Evolutionary conservation across 2,329 filamentous ascomycete genomes (phyloP).

Genomic region (Tolypocladium pustulatum): DNA sequence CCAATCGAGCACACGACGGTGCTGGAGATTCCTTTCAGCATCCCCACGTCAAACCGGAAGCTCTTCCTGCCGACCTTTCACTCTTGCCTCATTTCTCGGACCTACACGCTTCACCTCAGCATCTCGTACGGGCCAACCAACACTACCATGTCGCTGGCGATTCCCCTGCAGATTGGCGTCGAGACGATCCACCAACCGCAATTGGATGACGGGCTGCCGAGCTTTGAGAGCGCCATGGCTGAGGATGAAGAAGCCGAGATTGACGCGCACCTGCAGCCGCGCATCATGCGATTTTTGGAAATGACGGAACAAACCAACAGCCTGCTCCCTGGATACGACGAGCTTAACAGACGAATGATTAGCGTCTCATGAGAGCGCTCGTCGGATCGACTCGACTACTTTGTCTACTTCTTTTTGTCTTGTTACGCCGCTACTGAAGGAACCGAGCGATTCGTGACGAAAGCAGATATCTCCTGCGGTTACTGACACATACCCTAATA

Average conservation of each 20-base stretch:
- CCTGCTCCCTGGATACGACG: conserved; percentile 30
- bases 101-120: conserved; percentile 40
- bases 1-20: conserved; percentile 28
- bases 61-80: conserved; percentile 47
- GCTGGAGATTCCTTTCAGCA: conserved; percentile 35
- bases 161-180: conserved; percentile 43
- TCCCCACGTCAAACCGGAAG: conserved; percentile 37
- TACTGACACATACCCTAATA: neutral
- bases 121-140: conserved; percentile 31
- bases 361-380: conserved; percentile 10
- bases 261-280: conserved; percentile 31
- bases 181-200: conserved; percentile 22
- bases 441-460: neutral
- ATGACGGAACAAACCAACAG: conserved; percentile 18
- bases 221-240: conserved; percentile 37
- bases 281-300: conserved; percentile 24
- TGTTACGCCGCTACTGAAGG: neutral
- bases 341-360: conserved; percentile 16
- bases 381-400: neutral
- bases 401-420: neutral
- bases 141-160: conserved; percentile 30
- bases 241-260: conserved; percentile 30
- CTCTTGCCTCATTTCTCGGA: conserved; percentile 44
- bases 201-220: conserved; percentile 27
- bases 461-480: neutral